These are phyloP conservation scores for Malassezia caprae DNA, from an alignment of 1,284 basidiomycete genomes.

Conservation along the genomic window DNA sequence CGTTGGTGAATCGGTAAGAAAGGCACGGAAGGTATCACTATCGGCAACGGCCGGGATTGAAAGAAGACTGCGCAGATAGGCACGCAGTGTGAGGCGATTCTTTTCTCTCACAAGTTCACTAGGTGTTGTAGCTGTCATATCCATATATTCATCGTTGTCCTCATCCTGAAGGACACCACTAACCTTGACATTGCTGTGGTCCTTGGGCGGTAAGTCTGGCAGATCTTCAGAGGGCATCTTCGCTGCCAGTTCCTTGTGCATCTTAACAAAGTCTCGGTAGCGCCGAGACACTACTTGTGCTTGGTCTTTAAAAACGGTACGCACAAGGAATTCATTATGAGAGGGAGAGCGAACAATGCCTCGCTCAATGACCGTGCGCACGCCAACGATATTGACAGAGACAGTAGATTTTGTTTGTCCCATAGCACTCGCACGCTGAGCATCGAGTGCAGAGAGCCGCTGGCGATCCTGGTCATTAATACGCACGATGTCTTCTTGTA, in stretches of 20 bases:
- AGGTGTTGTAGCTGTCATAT: slow-evolving; percentile 28
- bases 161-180: slow-evolving; percentile 12
- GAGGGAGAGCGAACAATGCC: slow-evolving; percentile 30
- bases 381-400: slow-evolving; percentile 43
- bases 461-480: slow-evolving; percentile 32
- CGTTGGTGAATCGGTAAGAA: slow-evolving; percentile 71
- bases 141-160: not conserved
- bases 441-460: slow-evolving; percentile 29
- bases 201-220: slow-evolving; percentile 32
- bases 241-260: slow-evolving; percentile 34
- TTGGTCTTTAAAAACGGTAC: slow-evolving; percentile 61
- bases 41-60: slow-evolving; percentile 62
- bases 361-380: slow-evolving; percentile 32
- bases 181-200: slow-evolving; percentile 28
- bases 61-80: slow-evolving; percentile 75
- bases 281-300: slow-evolving; percentile 72
- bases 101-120: slow-evolving; percentile 58
- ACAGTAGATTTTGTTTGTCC: too few species aligned
- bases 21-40: slow-evolving; percentile 73
- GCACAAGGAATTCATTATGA: slow-evolving; percentile 72
- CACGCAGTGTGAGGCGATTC: slow-evolving; percentile 84
- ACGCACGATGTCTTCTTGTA: slow-evolving; percentile 38
- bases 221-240: slow-evolving; percentile 36
- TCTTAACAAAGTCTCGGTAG: slow-evolving; percentile 76
- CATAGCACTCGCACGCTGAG: slow-evolving; percentile 17